phyloP scores from a whole-genome alignment of 441 rosid genomes.

The Gossypium gossypioides region DNA sequence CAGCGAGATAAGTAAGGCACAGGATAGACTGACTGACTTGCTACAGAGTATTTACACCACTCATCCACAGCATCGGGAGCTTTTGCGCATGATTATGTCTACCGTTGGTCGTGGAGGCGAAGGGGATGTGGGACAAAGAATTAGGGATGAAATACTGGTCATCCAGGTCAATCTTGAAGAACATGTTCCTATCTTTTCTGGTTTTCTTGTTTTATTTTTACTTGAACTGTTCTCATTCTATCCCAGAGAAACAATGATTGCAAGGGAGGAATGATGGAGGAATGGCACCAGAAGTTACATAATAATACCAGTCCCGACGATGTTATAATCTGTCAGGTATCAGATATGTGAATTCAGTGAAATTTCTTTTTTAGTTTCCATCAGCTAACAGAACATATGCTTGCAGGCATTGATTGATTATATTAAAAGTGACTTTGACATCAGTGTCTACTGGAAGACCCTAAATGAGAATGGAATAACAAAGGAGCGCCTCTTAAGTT shows the following conservation, averaged over 20 bases:
- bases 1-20: constrained; percentile 97
- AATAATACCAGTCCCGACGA: constrained; percentile 99
- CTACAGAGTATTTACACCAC: constrained; percentile 56
- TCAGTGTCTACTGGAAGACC: constrained; percentile 89
- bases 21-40: constrained; percentile 80
- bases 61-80: constrained; percentile 62
- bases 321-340: constrained; percentile 93
- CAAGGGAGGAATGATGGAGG: constrained; percentile 99
- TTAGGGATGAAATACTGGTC: constrained; percentile 93
- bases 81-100: constrained; percentile 81
- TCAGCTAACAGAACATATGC: constrained; percentile 9
- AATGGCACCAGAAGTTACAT: constrained; percentile 99
- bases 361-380: constrained; percentile 8
- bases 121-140: constrained; percentile 97
- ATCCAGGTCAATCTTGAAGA: constrained; percentile 59
- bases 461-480: constrained; percentile 89
- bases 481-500: constrained; percentile 84
- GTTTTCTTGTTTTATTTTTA: constrained; percentile 15
- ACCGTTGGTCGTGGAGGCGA: constrained; percentile 98
- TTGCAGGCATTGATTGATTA: constrained; percentile 86
- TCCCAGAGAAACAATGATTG: constrained; percentile 89
- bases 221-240: constrained; percentile 18
- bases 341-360: constrained; percentile 12
- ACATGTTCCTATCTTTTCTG: constrained; percentile 7
- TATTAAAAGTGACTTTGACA: constrained; percentile 63